Evolutionary conservation across 2,329 filamentous ascomycete species (phyloP), one percentile per base, ranked within the genome.

Genomic region (Cyclaneusma minus): DNA sequence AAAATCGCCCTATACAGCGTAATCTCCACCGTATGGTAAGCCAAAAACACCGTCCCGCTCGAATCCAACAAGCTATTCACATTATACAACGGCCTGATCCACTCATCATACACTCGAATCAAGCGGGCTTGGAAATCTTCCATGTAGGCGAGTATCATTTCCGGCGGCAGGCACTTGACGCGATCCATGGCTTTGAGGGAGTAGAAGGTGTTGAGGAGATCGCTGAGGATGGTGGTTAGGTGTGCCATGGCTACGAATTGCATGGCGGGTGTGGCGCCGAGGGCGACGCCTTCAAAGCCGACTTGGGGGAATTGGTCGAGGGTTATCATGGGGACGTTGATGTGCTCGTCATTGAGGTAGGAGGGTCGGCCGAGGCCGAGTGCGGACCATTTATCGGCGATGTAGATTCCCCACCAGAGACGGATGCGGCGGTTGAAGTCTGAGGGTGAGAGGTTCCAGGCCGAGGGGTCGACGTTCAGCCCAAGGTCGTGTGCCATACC

Each of bases 311-410:
- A 29, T 1, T 39, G 37, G n/a, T n/a, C n/a, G n/a, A n/a, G n/a
- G n/a, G n/a, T n/a, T n/a, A n/a, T n/a, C n/a, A n/a, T n/a, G 6
- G 42, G 33, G 9, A 50, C 47, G 17, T 49, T 45, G 16, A 36
- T 41, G 25, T 48, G 44, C 10, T 47, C 43, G 6, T 14, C 23
- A 12, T 35, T 38, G 19, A 50, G 41, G 22, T 49, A 46, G 24
- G 39, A 44, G 4, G 47, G 46, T 44, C 46, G 47, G 3, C 48
- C 48, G 5, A 45, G 42, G 5, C 42, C 41, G 8, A 50, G 32
- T 7, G 45, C 43, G 1, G 47, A 40, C 48, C 47, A 50, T 28
- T 49, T 49, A 17, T 50, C 48, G 39, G 45, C 45, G 4, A 48
- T 38, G 29, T 42, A 45, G 8, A 45, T 34, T 3, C 38, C 39